Conservation (phyloP, 352 stramenopile genomes). For the Phytopythium chamaehyphon region DNA sequence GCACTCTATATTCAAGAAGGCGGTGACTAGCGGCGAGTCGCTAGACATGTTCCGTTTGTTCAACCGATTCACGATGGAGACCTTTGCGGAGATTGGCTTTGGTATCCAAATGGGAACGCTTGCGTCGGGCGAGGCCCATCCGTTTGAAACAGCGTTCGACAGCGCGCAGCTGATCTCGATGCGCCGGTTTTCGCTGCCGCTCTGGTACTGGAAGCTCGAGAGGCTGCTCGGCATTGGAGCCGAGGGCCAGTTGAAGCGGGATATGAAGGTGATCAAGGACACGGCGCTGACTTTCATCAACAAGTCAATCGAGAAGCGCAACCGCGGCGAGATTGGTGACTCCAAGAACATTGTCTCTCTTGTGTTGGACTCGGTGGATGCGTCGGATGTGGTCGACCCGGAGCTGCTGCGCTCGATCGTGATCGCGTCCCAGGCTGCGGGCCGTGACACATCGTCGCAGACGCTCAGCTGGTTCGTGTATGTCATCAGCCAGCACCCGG, state of each 20-base stretch:
- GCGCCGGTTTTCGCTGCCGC: slow-evolving; percentile 39
- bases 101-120: slow-evolving; percentile 26
- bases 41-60: slow-evolving; percentile 25
- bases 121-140: slow-evolving; percentile 15
- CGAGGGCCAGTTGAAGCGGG: slow-evolving; percentile 20
- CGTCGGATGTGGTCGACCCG: slow-evolving; percentile 15
- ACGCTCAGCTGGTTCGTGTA: slow-evolving; percentile 63
- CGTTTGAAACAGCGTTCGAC: slow-evolving; percentile 28
- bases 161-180: slow-evolving; percentile 23
- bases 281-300: slow-evolving; percentile 26
- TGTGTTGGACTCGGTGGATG: slow-evolving; percentile 19
- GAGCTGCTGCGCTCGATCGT: slow-evolving; percentile 64
- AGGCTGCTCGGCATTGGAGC: slow-evolving; percentile 22
- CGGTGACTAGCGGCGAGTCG: slow-evolving; percentile 9
- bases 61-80: slow-evolving; percentile 41
- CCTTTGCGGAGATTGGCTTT: slow-evolving; percentile 49
- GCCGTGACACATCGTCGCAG: slow-evolving; percentile 63
- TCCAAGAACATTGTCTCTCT: slow-evolving; percentile 31
- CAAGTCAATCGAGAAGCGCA: slow-evolving; percentile 18
- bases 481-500: slow-evolving; percentile 47
- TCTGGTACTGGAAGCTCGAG: slow-evolving; percentile 40
- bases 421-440: slow-evolving; percentile 59
- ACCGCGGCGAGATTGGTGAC: slow-evolving; percentile 11
- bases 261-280: slow-evolving; percentile 24
- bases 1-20: slow-evolving; percentile 7